Conservation (phyloP, 306 rosid species). For the Inga leiocalycina region DNA sequence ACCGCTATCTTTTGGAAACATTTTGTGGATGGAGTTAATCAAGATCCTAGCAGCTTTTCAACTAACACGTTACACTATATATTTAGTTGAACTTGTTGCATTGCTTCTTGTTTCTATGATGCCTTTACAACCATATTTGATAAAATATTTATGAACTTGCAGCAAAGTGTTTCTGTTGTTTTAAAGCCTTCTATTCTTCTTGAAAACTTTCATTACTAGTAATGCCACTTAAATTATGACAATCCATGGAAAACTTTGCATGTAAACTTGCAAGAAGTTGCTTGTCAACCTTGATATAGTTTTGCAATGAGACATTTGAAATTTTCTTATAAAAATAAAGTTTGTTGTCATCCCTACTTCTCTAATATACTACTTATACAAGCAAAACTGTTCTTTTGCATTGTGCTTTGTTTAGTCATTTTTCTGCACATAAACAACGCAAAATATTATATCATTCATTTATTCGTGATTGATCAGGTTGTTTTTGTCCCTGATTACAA, state of each 20-base stretch:
- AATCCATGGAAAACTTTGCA: conserved; percentile 1
- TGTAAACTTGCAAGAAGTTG: neutral
- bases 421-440: conserved; percentile 20
- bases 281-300: neutral
- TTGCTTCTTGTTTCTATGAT: neutral
- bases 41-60: neutral
- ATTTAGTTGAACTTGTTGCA: neutral
- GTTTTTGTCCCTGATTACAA: conserved; percentile 95
- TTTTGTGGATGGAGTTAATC: neutral
- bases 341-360: conserved; percentile 6
- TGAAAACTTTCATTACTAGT: neutral
- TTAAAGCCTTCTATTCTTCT: neutral
- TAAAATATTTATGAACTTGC: neutral
- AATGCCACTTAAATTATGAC: neutral
- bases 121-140: neutral
- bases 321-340: conserved; percentile 10
- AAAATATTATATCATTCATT: conserved; percentile 26
- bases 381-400: neutral
- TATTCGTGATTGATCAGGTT: conserved; percentile 55
- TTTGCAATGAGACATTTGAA: neutral
- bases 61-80: neutral
- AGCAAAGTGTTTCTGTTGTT: neutral
- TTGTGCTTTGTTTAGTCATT: conserved; percentile 12
- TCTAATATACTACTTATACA: neutral
- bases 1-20: neutral